Percentiles rank a stretch among this genome's conserved stretches.
These are phyloP conservation scores for Acanthamoeba healyi DNA, from an alignment of 208 protist species.

Conservation along the genomic window DNA sequence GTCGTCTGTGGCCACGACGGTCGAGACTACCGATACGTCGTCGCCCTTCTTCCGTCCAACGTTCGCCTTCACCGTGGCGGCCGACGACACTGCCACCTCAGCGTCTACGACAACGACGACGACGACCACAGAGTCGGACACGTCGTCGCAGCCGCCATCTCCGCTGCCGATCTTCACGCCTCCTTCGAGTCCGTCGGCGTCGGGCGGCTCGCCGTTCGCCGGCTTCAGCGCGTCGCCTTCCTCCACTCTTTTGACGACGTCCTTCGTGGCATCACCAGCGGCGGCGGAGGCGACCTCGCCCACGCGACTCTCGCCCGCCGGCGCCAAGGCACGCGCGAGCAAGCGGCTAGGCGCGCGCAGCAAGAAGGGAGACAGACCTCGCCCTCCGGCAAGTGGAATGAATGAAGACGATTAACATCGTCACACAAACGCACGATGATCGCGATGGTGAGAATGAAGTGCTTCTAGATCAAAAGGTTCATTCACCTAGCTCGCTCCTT, in stretches of 20 bases:
- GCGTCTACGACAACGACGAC: too few relatives aligned
- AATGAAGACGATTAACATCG: too few relatives aligned
- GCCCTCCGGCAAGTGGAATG: too few relatives aligned
- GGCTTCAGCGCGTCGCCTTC: neutral
- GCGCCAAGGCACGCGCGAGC: neutral
- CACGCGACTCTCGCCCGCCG: neutral
- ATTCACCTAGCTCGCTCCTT: too few relatives aligned
- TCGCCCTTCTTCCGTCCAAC: neutral
- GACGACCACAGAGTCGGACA: too few relatives aligned
- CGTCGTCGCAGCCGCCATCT: neutral
- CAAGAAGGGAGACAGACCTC: neutral
- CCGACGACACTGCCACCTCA: neutral
- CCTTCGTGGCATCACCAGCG: too few relatives aligned
- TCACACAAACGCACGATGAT: too few relatives aligned
- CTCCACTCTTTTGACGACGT: too few relatives aligned
- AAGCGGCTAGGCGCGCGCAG: neutral
- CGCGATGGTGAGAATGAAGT: too few relatives aligned
- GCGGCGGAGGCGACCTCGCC: neutral
- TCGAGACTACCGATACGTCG: neutral
- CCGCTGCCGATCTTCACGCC: neutral
- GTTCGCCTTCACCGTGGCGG: neutral
- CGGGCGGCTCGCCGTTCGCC: neutral
- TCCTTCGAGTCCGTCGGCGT: neutral
- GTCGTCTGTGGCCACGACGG: neutral
- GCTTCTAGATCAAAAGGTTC: too few relatives aligned